A percentile compares a stretch with the other conserved stretches of the same genome.
phyloP scores from a whole-genome alignment of 345 rosid species.

The Excoecaria agallocha region DNA sequence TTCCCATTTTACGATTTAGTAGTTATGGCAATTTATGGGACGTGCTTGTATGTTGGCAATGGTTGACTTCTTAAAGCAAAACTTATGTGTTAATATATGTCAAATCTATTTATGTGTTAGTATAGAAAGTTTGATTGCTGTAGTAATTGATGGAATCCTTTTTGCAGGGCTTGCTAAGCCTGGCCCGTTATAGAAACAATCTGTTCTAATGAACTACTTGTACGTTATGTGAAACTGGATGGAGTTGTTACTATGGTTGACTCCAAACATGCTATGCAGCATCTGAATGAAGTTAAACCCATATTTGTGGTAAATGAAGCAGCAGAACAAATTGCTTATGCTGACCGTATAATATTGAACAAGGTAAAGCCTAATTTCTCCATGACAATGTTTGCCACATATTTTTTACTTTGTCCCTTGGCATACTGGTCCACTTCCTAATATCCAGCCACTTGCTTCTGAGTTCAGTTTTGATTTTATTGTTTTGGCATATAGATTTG shows the following conservation, averaged over 20 bases:
- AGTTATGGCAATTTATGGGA: background rate
- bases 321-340: constrained; percentile 78
- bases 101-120: background rate
- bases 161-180: constrained; percentile 77
- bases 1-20: background rate
- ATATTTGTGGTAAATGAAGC: constrained; percentile 75
- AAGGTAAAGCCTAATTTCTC: constrained; percentile 39
- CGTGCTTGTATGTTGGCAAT: background rate
- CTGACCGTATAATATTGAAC: constrained; percentile 71
- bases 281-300: constrained; percentile 64
- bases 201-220: constrained; percentile 61
- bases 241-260: constrained; percentile 83
- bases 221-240: constrained; percentile 53
- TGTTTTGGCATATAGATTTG: constrained; percentile 58
- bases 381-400: too few species aligned
- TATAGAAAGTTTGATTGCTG: background rate
- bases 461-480: background rate
- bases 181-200: constrained; percentile 76
- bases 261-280: constrained; percentile 69
- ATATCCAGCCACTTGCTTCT: background rate
- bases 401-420: background rate
- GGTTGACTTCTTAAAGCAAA: background rate
- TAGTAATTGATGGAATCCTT: constrained; percentile 8
- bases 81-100: background rate
- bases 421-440: background rate